Percentiles rank a stretch among this genome's conserved stretches.
These are phyloP conservation scores for Colletotrichum theobromicola DNA, from an alignment of 2,329 filamentous ascomycete genomes.

Conservation along the genomic window DNA sequence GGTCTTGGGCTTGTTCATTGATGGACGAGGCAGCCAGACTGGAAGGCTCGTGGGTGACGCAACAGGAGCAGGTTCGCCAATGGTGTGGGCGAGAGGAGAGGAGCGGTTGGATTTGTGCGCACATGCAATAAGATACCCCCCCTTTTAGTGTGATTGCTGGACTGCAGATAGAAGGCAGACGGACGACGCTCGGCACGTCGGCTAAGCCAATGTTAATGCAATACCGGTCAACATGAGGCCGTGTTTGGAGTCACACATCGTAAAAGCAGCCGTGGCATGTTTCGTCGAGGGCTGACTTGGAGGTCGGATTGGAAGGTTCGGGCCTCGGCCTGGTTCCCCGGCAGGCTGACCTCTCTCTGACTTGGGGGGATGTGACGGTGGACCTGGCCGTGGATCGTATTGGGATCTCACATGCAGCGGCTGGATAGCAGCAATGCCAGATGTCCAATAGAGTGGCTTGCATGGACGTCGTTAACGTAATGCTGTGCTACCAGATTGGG, in stretches of 20 bases:
- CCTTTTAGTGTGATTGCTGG: background rate
- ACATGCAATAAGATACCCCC: slow-evolving; percentile 20
- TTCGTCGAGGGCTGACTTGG: background rate
- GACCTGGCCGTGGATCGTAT: slow-evolving; percentile 7
- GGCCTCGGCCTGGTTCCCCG: background rate
- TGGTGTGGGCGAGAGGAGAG: background rate
- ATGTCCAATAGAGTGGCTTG: slow-evolving; percentile 15
- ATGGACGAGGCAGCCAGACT: background rate
- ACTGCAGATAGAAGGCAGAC: background rate
- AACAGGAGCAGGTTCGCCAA: slow-evolving; percentile 1
- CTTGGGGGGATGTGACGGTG: background rate
- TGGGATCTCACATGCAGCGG: slow-evolving; percentile 20
- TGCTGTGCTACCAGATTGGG: slow-evolving; percentile 1
- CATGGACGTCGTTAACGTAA: slow-evolving; percentile 7
- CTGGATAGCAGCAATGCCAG: background rate
- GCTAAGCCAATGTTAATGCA: slow-evolving; percentile 11
- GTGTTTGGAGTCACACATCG: background rate
- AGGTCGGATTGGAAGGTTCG: background rate
- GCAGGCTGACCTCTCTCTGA: background rate
- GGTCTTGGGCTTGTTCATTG: background rate
- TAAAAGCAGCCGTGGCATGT: background rate
- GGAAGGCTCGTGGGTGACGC: background rate
- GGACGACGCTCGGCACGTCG: slow-evolving; percentile 4
- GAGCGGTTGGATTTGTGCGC: slow-evolving; percentile 6
- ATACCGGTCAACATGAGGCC: background rate